Base-by-base conservation (phyloP, 352 stramenopile genomes). In the Phytopythium litorale region DNA sequence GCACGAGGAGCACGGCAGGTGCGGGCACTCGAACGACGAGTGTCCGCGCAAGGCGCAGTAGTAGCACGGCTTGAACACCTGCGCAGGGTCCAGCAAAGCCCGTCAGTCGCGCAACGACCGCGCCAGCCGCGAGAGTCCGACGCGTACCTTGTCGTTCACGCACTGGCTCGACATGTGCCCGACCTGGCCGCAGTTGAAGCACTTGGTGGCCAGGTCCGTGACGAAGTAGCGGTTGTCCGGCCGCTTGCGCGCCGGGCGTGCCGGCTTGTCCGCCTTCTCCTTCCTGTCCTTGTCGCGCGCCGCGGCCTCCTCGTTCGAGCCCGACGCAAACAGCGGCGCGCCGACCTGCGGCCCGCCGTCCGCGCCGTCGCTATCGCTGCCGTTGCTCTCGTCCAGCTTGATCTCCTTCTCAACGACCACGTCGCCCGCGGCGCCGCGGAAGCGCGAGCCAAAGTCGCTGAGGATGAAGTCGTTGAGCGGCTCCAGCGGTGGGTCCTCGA, bases 391-490 rank as follows among this genome's bases (percentile, higher is more conserved):
- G 37, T 51, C 65, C 18, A 64, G 38, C 7, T 68, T 64, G 2
- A 79, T 70, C 12, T 75, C 53, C 56, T 86, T 84, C 59, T 89
- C 66, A 18, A 89, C 66, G 5, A 64, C 62, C 52, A 90, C 70
- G 18, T 84, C 70, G 37, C 81, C 75, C 2, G 78, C 65, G 12
- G 57, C 35, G 18, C 84, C 81, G 32, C 85, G 83, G 60, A 83
- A 89, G 28, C 85, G 72, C 35, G 83, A 83, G 63, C 82, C 68
- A 68, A 94, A 94, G 56, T 94, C 85, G 43, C 77, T 89, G 45
- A 94, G 64, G 50, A 94, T 94, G 59, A 86, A 89, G 52, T 94
- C 85, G 43, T 91, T 92, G n/a, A 94, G 66, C 48, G 85, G 83
- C 62, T 94, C 83, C 12, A 94, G 62, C 15, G 81, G 76, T 30